Base-by-base conservation (phyloP, 345 rosid species). In the Acer negundo region DNA sequence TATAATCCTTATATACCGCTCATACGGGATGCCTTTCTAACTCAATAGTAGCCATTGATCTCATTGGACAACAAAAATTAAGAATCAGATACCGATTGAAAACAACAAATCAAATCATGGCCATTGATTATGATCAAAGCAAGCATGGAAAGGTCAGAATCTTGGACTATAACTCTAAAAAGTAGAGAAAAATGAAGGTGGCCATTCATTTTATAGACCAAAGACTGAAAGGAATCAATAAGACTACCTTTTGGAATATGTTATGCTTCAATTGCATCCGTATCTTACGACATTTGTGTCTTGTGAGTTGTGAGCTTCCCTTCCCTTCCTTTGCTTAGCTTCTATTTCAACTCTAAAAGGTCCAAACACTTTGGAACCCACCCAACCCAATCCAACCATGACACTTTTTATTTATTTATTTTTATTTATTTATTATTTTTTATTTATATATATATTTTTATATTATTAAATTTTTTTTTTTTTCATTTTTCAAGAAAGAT, bases 11-110 rank as follows among this genome's bases (percentile, higher is more conserved):
- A 16, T 38, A 58, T 20, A 24, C 68, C 67, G 40, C 2, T 22
- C 22, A 23, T 61, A 23, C 3, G 31, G 40, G n/a, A 42, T 22
- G 40, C 26, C 35, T 58, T 69, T 22, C 17, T 53, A 4, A 7
- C 51, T 13, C 10, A 11, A 59, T 17, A 26, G 38, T 23, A 22
- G 71, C 78, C 78, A 53, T 20, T 35, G 22, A 75, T 31, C n/a
- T 74, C 28, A 63, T 17, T 26, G 12, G 55, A 74, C 22, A 62
- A 10, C 47, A 1, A 46, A 26, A 47, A 44, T 46, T 17, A 28
- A 75, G 70, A 75, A 75, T n/a, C 63, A 66, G 78, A 75, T 75
- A 38, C 71, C 20, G 22, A 66, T 31, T 4, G 47, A 64, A 75
- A 59, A 65, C 16, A 35, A 31, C 53, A 75, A 75, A 51, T 19